Base-by-base conservation (phyloP, 1,284 basidiomycete genomes). In the Ceratobasidium sp. region DNA sequence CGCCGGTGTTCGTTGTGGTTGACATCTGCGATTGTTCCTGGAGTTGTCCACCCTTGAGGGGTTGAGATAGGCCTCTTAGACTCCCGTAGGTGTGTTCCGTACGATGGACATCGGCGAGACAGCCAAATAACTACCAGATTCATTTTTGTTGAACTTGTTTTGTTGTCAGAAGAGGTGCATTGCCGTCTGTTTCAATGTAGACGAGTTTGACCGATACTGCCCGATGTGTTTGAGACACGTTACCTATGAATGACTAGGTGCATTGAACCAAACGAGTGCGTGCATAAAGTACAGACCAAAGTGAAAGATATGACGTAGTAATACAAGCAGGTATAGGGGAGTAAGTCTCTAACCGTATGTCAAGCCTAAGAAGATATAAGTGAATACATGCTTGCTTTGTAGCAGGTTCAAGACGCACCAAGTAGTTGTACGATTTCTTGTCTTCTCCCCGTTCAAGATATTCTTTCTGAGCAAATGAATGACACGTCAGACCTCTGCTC, bases 381-480 rank as follows among this genome's bases (percentile, higher is more conserved):
- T 26, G 12, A 26, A 33, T 28, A 17, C 7, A 26, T 12, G 13
- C 9, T 6, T 17, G 4, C 48, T 20, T 20, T 26, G n/a, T 13
- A 23, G 38, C 23, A 57, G 28, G 44, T 61, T 26, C 4, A 12
- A n/a, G n/a, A 80, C 81, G 59, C 78, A 89, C 93, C 84, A 94
- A 82, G 84, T 95, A 94, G 82, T 91, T 93, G 83, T 95, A 95
- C 56, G 93, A 94, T 84, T 91, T 94, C 78, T 92, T 90, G 82
- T 95, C 93, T 57, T 91, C 91, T 82, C 91, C 92, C 23, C 94
- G 88, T 81, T 94, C 93, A 81, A 95, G 84, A 84, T 94, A 95
- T 78, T 95, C 94, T 82, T 92, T 89, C 94, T 95, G 80, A 28
- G 15, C 17, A n/a, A 9, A 48, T 56, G 62, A 61, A 68, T 42